Evolutionary conservation across 2,329 filamentous ascomycete species (phyloP), one percentile per base, ranked within the genome.

Genomic region (Fusarium duplospermum): DNA sequence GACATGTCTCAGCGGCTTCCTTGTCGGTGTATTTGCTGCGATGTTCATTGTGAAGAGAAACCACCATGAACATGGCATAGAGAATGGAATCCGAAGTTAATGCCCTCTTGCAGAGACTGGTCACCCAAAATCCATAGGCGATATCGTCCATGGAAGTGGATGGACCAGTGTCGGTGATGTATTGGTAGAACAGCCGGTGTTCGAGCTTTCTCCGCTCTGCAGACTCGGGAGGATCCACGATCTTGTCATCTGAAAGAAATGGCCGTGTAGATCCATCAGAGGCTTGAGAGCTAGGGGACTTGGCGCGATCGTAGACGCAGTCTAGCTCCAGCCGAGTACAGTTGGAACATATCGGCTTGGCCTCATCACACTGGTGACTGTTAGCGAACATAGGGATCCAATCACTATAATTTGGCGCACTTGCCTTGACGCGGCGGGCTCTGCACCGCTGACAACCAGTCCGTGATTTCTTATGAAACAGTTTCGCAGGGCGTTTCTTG

Each of bases 401-500:
- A 10, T 22, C 29, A 36, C 4, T 50, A 4, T 13, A 50, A n/a
- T 50, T 50, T 4, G 5, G 13, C 24, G 6, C 14, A 18, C 61
- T 16, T 35, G 42, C 75, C 76, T 78, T 78, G 22, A 78, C 76
- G 7, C 75, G 70, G 24, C 76, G 76, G 16, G 60, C 57, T 24
- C 76, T 69, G 20, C 76, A 78, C 35, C 69, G 61, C 52, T 76
- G 72, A 57, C 76, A 78, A 2, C 76, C 75, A 2, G 73, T 78
- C 22, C 73, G 65, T 13, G 72, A 70, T 64, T 78, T 77, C 62
- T 72, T 78, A 67, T 78, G 76, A 66, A 78, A 78, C 29, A 77
- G 70, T 63, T 77, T 76, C 6, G 73, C 60, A 9, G 60, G 45
- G 22, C 60, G 60, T 54, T 54, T 62, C 13, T 66, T 42, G 6